These are phyloP conservation scores for Tulasnella sp. DNA, from an alignment of 768 basidiomycete species.

Conservation along the genomic window DNA sequence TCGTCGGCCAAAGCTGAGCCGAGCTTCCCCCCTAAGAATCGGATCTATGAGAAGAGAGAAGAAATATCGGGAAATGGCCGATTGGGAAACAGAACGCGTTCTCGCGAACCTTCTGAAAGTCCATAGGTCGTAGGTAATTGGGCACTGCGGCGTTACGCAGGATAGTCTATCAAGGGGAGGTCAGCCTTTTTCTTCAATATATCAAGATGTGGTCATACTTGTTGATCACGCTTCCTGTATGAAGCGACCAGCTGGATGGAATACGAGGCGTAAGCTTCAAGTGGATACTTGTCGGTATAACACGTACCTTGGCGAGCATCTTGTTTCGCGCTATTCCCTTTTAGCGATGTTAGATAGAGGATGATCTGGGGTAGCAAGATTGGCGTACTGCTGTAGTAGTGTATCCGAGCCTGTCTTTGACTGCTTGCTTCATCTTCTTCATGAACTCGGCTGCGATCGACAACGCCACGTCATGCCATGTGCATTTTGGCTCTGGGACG, in stretches of 20 bases:
- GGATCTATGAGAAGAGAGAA: slow-evolving; percentile 44
- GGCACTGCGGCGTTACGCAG: slow-evolving; percentile 76
- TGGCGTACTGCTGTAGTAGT: slow-evolving; percentile 78
- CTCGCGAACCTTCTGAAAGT: slow-evolving; percentile 66
- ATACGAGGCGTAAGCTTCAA: not conserved
- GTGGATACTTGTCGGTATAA: not conserved
- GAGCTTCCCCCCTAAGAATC: slow-evolving; percentile 90
- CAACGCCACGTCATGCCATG: slow-evolving; percentile 90
- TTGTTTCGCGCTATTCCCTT: slow-evolving; percentile 90
- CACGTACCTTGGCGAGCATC: slow-evolving; percentile 77
- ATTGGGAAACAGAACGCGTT: not conserved
- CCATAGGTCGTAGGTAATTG: slow-evolving; percentile 67
- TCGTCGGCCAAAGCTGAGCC: slow-evolving; percentile 78
- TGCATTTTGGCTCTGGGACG: slow-evolving; percentile 26
- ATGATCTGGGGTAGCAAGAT: not conserved
- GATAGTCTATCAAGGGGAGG: slow-evolving; percentile 38
- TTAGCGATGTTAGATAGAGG: not conserved
- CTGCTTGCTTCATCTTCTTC: slow-evolving; percentile 55
- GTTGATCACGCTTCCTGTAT: slow-evolving; percentile 81
- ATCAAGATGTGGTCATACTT: slow-evolving; percentile 35
- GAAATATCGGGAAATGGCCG: not conserved
- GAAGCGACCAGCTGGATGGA: slow-evolving; percentile 67
- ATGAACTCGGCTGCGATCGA: slow-evolving; percentile 83
- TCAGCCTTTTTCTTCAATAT: slow-evolving; percentile 37
- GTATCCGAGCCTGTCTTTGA: slow-evolving; percentile 67